These are phyloP conservation scores for Kondoa malvinella DNA, from an alignment of 768 basidiomycete species.

Conservation along the genomic window DNA sequence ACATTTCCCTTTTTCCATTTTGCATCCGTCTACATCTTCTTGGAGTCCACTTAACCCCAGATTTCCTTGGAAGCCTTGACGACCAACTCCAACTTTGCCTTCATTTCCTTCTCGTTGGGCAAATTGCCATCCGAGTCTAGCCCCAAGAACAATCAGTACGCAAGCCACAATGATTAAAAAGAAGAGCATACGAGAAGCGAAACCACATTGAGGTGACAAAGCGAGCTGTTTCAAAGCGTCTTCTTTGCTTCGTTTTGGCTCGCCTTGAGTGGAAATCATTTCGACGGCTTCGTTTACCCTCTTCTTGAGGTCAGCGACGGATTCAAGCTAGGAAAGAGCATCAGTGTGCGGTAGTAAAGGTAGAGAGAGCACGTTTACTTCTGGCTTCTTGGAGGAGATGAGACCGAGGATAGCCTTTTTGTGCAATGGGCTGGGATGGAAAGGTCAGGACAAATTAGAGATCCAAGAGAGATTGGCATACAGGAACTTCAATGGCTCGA, in stretches of 20 bases:
- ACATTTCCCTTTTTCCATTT: too few relatives aligned
- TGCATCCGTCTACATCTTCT: too few relatives aligned
- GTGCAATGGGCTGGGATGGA: constrained; percentile 15
- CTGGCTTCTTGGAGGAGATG: constrained; percentile 20
- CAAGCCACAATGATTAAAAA: background rate
- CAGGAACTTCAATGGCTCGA: constrained; percentile 26
- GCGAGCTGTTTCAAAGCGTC: constrained; percentile 42
- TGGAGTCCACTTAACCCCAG: constrained; percentile 13
- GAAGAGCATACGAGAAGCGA: constrained; percentile 40
- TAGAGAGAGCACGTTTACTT: background rate
- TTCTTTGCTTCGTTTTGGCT: constrained; percentile 36
- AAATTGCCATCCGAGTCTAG: constrained; percentile 10
- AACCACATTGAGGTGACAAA: constrained; percentile 49
- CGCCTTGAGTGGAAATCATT: constrained; percentile 34
- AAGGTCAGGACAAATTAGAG: background rate
- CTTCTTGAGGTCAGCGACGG: constrained; percentile 38
- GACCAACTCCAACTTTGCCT: constrained; percentile 16
- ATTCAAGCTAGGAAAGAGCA: constrained; percentile 39
- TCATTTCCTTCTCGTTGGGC: constrained; percentile 13
- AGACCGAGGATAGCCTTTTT: constrained; percentile 28
- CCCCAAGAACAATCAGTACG: background rate
- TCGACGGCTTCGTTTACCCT: constrained; percentile 45
- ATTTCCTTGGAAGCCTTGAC: constrained; percentile 19
- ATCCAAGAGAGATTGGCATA: background rate
- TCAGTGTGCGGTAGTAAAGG: background rate